A percentile compares a stretch with the other conserved stretches of the same genome.
phyloP scores from a whole-genome alignment of 2,329 filamentous ascomycete genomes.

The Diplocarpon mali region DNA sequence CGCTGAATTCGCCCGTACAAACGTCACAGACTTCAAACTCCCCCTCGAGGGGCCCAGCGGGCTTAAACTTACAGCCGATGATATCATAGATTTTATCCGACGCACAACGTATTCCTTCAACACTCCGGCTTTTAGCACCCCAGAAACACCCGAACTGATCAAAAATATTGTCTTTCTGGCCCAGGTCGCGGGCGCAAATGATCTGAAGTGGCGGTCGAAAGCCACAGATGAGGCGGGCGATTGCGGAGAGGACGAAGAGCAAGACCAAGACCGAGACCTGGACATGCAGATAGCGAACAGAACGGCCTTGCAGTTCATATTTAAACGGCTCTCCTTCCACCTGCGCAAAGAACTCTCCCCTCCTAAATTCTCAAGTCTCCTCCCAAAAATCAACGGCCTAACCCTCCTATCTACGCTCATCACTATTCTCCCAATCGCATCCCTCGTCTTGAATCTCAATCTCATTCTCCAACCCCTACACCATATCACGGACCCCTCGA shows the following conservation, averaged over 20 bases:
- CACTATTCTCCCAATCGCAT: slow-evolving; percentile 44
- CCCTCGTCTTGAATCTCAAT: slow-evolving; percentile 52
- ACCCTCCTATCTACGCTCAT: slow-evolving; percentile 62
- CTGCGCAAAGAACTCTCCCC: slow-evolving; percentile 64
- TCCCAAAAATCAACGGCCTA: slow-evolving; percentile 66
- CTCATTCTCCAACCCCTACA: slow-evolving; percentile 59
- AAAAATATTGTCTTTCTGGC: slow-evolving; percentile 79
- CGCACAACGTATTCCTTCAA: slow-evolving; percentile 44
- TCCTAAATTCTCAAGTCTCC: slow-evolving; percentile 49
- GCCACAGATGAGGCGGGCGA: slow-evolving; percentile 31
- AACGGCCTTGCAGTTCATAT: slow-evolving; percentile 59
- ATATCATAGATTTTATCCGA: slow-evolving; percentile 49
- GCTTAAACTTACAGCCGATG: slow-evolving; percentile 51
- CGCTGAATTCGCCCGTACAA: slow-evolving; percentile 61
- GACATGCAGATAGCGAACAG: slow-evolving; percentile 20
- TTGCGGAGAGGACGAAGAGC: slow-evolving; percentile 34
- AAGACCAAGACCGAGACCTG: slow-evolving; percentile 27
- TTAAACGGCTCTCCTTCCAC: slow-evolving; percentile 67
- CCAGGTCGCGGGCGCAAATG: slow-evolving; percentile 49
- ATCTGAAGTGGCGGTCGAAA: slow-evolving; percentile 35
- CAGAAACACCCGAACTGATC: slow-evolving; percentile 66
- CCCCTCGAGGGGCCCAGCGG: slow-evolving; percentile 61
- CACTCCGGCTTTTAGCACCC: slow-evolving; percentile 54
- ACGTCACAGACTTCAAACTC: slow-evolving; percentile 42
- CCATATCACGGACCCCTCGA: slow-evolving; percentile 72